These are phyloP conservation scores for Phymatotrichopsis omnivora DNA, from an alignment of 2,329 filamentous ascomycete species.

Conservation along the genomic window DNA sequence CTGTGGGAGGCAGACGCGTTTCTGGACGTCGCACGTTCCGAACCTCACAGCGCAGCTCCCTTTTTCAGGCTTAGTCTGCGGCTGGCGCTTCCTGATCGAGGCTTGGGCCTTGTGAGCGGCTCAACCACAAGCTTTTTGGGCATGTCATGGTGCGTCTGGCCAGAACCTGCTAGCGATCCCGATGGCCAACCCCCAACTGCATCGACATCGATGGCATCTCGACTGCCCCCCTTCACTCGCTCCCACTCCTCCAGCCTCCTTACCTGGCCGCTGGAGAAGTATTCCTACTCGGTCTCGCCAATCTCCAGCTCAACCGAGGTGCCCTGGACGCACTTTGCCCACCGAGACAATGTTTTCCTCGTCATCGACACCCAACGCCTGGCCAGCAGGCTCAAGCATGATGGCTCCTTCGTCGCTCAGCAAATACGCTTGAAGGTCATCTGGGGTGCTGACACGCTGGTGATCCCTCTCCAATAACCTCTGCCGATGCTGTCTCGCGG, in stretches of 20 bases:
- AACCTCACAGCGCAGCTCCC: too few relatives aligned
- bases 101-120: too few relatives aligned
- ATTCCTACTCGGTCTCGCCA: slow-evolving; percentile 21
- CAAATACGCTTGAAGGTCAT: slow-evolving; percentile 20
- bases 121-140: too few relatives aligned
- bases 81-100: too few relatives aligned
- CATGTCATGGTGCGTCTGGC: too few relatives aligned
- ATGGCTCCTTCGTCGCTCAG: slow-evolving; percentile 4
- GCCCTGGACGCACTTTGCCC: slow-evolving; percentile 24
- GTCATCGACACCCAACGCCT: slow-evolving; percentile 19
- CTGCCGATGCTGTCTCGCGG: too few relatives aligned
- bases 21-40: too few relatives aligned
- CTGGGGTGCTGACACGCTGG: slow-evolving; percentile 21
- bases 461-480: neutral
- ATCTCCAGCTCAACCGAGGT: slow-evolving; percentile 13
- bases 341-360: slow-evolving; percentile 26
- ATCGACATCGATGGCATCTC: neutral
- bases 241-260: slow-evolving; percentile 1
- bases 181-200: neutral
- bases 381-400: slow-evolving; percentile 2
- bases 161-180: too few relatives aligned
- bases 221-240: neutral
- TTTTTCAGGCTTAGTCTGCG: too few relatives aligned
- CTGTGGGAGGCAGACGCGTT: too few relatives aligned
- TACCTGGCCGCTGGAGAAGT: slow-evolving; percentile 23